A percentile compares a stretch with the other conserved stretches of the same genome.
Conservation (phyloP, 2,329 filamentous ascomycete species). For the Colletotrichum sp. region DNA sequence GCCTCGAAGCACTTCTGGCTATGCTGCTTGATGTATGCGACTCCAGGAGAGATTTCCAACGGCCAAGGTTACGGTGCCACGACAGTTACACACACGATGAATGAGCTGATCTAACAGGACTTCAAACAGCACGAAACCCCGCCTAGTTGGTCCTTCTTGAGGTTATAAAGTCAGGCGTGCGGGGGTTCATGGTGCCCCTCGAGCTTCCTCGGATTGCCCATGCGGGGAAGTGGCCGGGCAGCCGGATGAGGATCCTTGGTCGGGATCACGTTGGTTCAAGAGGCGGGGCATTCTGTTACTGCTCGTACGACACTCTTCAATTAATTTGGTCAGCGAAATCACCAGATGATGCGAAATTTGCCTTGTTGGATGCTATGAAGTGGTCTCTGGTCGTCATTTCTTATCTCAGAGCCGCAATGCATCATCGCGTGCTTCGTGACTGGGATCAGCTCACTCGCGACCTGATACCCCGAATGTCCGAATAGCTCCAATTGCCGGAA, state of each 20-base stretch:
- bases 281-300: neutral
- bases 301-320: neutral
- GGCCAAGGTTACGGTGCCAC: neutral
- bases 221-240: neutral
- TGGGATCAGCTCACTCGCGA: neutral
- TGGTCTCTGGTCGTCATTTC: neutral
- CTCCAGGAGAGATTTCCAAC: neutral
- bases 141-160: neutral
- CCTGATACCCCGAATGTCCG: neutral
- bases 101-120: neutral
- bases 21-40: neutral
- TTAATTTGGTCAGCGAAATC: neutral
- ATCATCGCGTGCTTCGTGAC: neutral
- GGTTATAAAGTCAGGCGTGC: neutral
- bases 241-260: neutral
- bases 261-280: neutral
- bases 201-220: neutral
- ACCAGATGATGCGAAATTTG: neutral
- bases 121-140: neutral
- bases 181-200: neutral
- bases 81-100: neutral
- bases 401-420: neutral
- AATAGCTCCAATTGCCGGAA: neutral
- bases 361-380: neutral
- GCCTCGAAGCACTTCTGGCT: neutral